A percentile compares a stretch with the other conserved stretches of the same genome.
phyloP scores from a whole-genome alignment of 202 grass and related monocot genomes.

The Tripidium arundinaceum region DNA sequence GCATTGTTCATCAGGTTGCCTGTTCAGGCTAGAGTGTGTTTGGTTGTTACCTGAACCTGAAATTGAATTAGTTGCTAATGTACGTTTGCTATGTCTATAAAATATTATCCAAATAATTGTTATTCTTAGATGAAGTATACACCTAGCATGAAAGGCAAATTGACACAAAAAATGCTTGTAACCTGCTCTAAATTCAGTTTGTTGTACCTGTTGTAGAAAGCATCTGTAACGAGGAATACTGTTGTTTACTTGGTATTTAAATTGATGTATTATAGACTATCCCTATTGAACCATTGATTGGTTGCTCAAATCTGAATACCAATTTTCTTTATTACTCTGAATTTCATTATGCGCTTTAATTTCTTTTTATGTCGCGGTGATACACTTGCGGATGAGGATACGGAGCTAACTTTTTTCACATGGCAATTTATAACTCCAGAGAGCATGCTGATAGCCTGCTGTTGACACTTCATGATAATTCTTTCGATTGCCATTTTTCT shows the following conservation, averaged over 20 bases:
- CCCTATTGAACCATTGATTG: background rate
- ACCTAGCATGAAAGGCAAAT: slow-evolving; percentile 30
- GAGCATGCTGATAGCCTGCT: slow-evolving; percentile 13
- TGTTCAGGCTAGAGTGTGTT: too few species aligned
- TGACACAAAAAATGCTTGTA: slow-evolving; percentile 16
- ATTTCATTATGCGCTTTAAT: slow-evolving; percentile 1
- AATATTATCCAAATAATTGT: too few species aligned
- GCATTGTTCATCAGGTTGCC: too few species aligned
- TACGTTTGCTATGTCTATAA: too few species aligned
- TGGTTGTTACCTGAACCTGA: too few species aligned
- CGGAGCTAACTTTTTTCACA: background rate
- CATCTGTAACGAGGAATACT: slow-evolving; percentile 22
- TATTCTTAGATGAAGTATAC: slow-evolving; percentile 40
- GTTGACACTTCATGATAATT: background rate
- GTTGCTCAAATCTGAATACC: background rate
- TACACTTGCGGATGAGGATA: background rate
- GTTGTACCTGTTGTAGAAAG: slow-evolving; percentile 8
- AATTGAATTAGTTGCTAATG: too few species aligned
- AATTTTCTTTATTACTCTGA: background rate
- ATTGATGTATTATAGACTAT: slow-evolving; percentile 31
- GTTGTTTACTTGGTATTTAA: slow-evolving; percentile 30
- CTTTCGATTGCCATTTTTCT: background rate
- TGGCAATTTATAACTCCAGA: background rate
- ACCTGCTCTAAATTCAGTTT: slow-evolving; percentile 24
- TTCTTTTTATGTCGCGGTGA: background rate